Evolutionary conservation across 805 yeast species (phyloP).

Genomic region (Barnettozyma wickerhamii): DNA sequence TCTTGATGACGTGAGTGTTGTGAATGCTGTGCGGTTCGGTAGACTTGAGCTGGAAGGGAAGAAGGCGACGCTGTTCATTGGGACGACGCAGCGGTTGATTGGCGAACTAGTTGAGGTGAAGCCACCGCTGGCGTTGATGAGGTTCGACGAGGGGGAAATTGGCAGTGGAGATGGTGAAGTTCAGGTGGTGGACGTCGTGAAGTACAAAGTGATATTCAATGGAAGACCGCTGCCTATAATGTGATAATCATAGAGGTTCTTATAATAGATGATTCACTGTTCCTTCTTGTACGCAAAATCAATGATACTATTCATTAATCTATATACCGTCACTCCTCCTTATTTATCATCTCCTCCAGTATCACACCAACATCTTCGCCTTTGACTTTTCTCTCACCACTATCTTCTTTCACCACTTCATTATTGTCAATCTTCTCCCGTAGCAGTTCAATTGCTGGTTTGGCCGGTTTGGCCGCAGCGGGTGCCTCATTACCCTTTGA

Average conservation of each 20-base stretch:
- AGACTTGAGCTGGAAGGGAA: slow-evolving; percentile 40
- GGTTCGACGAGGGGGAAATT: slow-evolving; percentile 32
- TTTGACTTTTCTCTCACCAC: slow-evolving; percentile 6
- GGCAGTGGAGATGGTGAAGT: slow-evolving; percentile 30
- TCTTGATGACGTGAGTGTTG: background rate
- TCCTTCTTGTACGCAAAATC: too few species aligned
- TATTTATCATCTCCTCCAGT: slow-evolving; percentile 16
- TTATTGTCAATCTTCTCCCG: slow-evolving; percentile 9
- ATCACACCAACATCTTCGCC: slow-evolving; percentile 16
- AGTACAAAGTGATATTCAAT: slow-evolving; percentile 55
- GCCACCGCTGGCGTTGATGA: slow-evolving; percentile 62
- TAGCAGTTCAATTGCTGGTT: slow-evolving; percentile 21
- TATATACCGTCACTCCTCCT: background rate
- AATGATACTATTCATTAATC: too few species aligned
- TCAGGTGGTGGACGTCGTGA: slow-evolving; percentile 54
- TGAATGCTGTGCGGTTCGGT: slow-evolving; percentile 46
- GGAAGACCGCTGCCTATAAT: slow-evolving; percentile 75
- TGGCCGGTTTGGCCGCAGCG: slow-evolving; percentile 24
- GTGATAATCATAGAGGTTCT: too few species aligned
- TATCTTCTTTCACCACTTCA: background rate
- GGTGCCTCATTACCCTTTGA: slow-evolving; percentile 9
- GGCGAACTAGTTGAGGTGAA: slow-evolving; percentile 57
- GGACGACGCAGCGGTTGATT: slow-evolving; percentile 64
- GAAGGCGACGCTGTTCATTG: slow-evolving; percentile 56
- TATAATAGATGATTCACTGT: background rate